phyloP scores from a whole-genome alignment of 2,329 filamentous ascomycete genomes.

The Neofusicoccum laricinum region DNA sequence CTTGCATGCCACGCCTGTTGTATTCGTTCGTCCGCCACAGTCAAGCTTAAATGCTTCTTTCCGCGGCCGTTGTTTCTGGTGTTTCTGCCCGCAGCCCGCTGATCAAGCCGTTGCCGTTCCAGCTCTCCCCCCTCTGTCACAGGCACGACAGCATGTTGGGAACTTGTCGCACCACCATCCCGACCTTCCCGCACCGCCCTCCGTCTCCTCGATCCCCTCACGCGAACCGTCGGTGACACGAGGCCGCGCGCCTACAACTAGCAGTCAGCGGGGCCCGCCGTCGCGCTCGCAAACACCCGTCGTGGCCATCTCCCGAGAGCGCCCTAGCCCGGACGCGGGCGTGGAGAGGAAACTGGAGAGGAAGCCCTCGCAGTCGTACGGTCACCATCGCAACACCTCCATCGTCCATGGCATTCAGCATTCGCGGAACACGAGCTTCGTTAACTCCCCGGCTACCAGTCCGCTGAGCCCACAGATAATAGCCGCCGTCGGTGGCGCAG shows the following conservation, averaged over 20 bases:
- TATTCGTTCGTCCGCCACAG: background rate
- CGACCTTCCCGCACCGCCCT: slow-evolving; percentile 23
- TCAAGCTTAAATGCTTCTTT: background rate
- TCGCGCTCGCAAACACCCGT: slow-evolving; percentile 45
- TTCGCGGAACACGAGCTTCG: slow-evolving; percentile 80
- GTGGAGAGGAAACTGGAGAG: slow-evolving; percentile 53
- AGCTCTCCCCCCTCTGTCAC: slow-evolving; percentile 39
- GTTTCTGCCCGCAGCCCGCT: slow-evolving; percentile 26
- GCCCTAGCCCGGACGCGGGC: slow-evolving; percentile 37
- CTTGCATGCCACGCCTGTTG: slow-evolving; percentile 19
- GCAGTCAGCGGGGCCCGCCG: slow-evolving; percentile 40
- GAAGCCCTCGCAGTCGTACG: slow-evolving; percentile 60
- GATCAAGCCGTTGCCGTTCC: slow-evolving; percentile 24
- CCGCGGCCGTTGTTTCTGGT: slow-evolving; percentile 9
- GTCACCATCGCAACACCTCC: slow-evolving; percentile 92
- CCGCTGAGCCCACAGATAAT: slow-evolving; percentile 87
- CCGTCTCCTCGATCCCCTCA: slow-evolving; percentile 28
- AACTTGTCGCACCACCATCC: slow-evolving; percentile 35
- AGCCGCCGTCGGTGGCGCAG: slow-evolving; percentile 43
- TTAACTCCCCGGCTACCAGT: slow-evolving; percentile 71
- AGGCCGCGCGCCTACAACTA: slow-evolving; percentile 45
- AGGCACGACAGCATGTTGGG: slow-evolving; percentile 37
- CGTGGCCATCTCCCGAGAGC: slow-evolving; percentile 28
- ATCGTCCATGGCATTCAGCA: slow-evolving; percentile 97
- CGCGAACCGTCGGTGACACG: slow-evolving; percentile 45